Evolutionary conservation across 1,139 yeast species (phyloP).

Genomic region (Pichia sp.): DNA sequence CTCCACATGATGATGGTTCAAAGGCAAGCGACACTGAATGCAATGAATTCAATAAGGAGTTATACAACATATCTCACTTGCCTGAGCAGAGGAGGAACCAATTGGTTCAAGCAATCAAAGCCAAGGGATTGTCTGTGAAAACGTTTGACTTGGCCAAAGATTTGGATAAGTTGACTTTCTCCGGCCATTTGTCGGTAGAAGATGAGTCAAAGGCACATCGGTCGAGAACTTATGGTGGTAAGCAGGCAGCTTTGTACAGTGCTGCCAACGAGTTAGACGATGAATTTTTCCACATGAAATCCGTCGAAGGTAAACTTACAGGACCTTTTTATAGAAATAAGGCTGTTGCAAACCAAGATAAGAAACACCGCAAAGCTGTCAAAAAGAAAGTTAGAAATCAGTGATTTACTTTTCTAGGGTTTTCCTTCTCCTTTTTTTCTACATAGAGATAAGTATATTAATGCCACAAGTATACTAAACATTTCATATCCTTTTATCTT

Average conservation of each 20-base stretch:
- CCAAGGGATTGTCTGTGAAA: slow-evolving; percentile 49
- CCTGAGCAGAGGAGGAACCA: slow-evolving; percentile 80
- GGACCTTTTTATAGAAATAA: slow-evolving; percentile 68
- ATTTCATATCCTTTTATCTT: neutral
- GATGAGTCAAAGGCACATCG: slow-evolving; percentile 40
- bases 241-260: slow-evolving; percentile 71
- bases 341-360: slow-evolving; percentile 35
- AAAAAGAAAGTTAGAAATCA: slow-evolving; percentile 42
- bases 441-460: neutral
- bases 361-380: slow-evolving; percentile 78
- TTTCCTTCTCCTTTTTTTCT: neutral
- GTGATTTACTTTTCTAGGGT: neutral
- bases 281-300: slow-evolving; percentile 72
- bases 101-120: slow-evolving; percentile 54
- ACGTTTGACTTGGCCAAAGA: slow-evolving; percentile 66
- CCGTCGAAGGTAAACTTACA: slow-evolving; percentile 57
- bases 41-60: slow-evolving; percentile 64
- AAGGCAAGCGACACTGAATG: slow-evolving; percentile 49
- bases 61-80: slow-evolving; percentile 60
- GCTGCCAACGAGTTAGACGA: slow-evolving; percentile 78
- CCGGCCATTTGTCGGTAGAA: slow-evolving; percentile 61
- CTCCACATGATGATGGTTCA: slow-evolving; percentile 59
- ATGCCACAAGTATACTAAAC: slow-evolving; percentile 9
- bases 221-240: slow-evolving; percentile 63
- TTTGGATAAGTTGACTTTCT: slow-evolving; percentile 68